Evolutionary conservation across 2,329 filamentous ascomycete genomes (phyloP).

Genomic region (Pseudogymnoascus sp.): DNA sequence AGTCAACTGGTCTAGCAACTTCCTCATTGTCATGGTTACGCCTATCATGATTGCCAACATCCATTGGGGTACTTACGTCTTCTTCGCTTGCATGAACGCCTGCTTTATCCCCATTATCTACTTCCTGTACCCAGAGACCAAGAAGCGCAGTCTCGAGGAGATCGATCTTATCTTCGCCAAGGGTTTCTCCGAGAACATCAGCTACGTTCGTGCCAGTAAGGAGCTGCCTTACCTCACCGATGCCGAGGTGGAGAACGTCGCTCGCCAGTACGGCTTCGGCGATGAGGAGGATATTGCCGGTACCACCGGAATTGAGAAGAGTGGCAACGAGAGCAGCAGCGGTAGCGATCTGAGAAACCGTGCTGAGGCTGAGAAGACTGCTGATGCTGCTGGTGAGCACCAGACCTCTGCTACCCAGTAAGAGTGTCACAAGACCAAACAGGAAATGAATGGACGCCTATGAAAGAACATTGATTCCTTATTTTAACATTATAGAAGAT

Average conservation of each 20-base stretch:
- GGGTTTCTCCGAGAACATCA: conserved; percentile 50
- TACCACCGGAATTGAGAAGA: neutral
- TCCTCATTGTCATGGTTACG: conserved; percentile 39
- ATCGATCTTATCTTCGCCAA: conserved; percentile 63
- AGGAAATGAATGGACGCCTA: neutral
- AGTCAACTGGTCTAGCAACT: conserved; percentile 47
- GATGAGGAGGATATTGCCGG: neutral
- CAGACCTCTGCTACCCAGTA: neutral
- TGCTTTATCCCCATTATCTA: conserved; percentile 34
- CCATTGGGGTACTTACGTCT: conserved; percentile 31
- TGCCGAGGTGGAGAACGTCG: conserved; percentile 42
- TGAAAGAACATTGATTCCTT: neutral
- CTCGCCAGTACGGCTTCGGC: conserved; percentile 10
- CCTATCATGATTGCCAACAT: conserved; percentile 32
- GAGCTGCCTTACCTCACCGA: conserved; percentile 47
- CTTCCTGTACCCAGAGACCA: conserved; percentile 43
- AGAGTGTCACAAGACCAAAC: neutral
- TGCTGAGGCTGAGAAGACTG: neutral
- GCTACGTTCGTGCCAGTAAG: conserved; percentile 50
- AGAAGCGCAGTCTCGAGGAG: conserved; percentile 54
- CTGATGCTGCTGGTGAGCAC: neutral
- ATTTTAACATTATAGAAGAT: conserved; percentile 3
- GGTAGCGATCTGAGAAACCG: neutral
- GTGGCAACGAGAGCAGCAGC: neutral
- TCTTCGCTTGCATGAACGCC: conserved; percentile 33